Base-by-base conservation (phyloP, 2,329 filamentous ascomycete species). In the Aureobasidium sp. region DNA sequence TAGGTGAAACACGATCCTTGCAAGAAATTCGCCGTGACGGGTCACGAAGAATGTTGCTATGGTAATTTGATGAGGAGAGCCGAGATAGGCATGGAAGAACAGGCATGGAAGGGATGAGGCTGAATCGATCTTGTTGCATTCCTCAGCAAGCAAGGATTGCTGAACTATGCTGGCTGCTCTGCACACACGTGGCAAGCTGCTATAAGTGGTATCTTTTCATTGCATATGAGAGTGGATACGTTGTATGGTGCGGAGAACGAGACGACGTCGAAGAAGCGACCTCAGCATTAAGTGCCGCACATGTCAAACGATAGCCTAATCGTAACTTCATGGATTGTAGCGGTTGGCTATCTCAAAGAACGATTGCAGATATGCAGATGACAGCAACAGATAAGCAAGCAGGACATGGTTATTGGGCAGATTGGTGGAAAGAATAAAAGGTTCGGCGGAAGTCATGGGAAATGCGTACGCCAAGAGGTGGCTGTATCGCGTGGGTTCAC, bases 21-120 rank as follows among this genome's bases (percentile, higher is more conserved):
- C 79, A 77, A 52, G 6, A 59, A 79, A 81, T 1, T 72, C 69
- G 61, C 81, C 79, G 66, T 81, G 76, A 8, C 24, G 1, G 26
- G 24, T 20, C 39, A n/a, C 12, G 12, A 27, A 26, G 32, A 13
- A 55, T 55, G n/a, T 43, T 55, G 10, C 36, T 55, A 15, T 32
- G 20, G 36, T 29, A 13, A 55, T 20, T 20, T 39, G 10, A 13
- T 32, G 36, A 55, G 36, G 51, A 55, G 51, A 55, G 51, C 51
- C 36, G 51, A 43, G 51, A 55, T 43, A 55, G 50, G 50, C 34
- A 41, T n/a, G 50, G 9, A 17, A 27, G 24, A 20, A 50, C 8
- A 36, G 27, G 2, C 5, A 37, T 9, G 34, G 12, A 43, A 12
- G 24, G 27, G 3, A 43, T 44, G 26, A 20, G 51, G 51, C 26